A percentile compares a stretch with the other conserved stretches of the same genome.
phyloP scores from a whole-genome alignment of 2,329 filamentous ascomycete species.

The Penicillium sp. region DNA sequence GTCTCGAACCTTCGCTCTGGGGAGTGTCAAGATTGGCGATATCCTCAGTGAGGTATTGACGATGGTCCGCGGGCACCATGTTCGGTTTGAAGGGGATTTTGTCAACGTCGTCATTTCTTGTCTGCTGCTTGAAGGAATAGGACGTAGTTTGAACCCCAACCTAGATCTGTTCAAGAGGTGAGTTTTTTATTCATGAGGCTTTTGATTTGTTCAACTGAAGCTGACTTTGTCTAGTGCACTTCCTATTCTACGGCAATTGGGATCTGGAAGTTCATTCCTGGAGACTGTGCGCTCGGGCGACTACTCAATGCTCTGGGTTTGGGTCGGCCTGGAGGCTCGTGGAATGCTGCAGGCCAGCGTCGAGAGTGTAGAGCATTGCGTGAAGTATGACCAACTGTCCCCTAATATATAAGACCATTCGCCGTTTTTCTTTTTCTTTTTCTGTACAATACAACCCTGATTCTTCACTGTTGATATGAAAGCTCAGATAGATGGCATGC shows the following conservation, averaged over 20 bases:
- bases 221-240: constrained; percentile 61
- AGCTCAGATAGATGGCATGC: constrained; percentile 8
- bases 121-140: constrained; percentile 88
- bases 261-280: constrained; percentile 57
- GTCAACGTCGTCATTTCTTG: constrained; percentile 98
- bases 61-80: constrained; percentile 92
- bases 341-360: constrained; percentile 87
- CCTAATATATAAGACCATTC: constrained; percentile 67
- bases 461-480: constrained; percentile 5
- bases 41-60: constrained; percentile 84
- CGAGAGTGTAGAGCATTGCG: constrained; percentile 84
- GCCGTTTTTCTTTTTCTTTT: background rate
- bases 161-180: constrained; percentile 79
- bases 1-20: constrained; percentile 82
- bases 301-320: constrained; percentile 83
- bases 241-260: constrained; percentile 84
- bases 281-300: constrained; percentile 70
- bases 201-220: background rate
- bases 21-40: constrained; percentile 94
- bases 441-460: constrained; percentile 10
- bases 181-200: constrained; percentile 25
- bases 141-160: constrained; percentile 78
- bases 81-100: constrained; percentile 93
- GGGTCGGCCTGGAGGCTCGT: constrained; percentile 85
- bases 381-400: constrained; percentile 85